These are phyloP conservation scores for Prinsepia uniflora DNA, from an alignment of 306 rosid species.

Conservation along the genomic window DNA sequence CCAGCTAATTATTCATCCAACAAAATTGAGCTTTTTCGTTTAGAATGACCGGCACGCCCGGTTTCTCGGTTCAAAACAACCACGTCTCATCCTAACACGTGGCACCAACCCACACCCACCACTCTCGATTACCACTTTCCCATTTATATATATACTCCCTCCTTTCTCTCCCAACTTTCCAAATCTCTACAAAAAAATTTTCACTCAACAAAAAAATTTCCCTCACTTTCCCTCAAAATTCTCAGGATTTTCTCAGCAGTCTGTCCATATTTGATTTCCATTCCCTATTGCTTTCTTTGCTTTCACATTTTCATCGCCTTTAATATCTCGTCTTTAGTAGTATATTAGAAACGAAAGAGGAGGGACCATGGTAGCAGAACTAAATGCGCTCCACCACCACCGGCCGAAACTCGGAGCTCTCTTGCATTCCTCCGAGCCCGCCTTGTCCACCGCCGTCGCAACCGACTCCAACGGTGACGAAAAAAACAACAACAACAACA, in stretches of 20 bases:
- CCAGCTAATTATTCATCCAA: no score
- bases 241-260: not conserved
- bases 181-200: not conserved
- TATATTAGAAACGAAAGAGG: slow-evolving; percentile 48
- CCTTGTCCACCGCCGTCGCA: slow-evolving; percentile 7
- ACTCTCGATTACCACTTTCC: not conserved
- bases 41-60: slow-evolving; percentile 37
- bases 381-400: slow-evolving; percentile 13
- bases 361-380: slow-evolving; percentile 40
- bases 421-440: slow-evolving; percentile 56
- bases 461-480: not conserved
- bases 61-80: slow-evolving; percentile 26
- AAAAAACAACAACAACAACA: not conserved
- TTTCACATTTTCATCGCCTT: not conserved
- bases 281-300: not conserved
- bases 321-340: not conserved
- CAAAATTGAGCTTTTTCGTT: not conserved
- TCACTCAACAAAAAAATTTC: not conserved
- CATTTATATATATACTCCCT: slow-evolving; percentile 22
- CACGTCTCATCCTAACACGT: slow-evolving; percentile 22
- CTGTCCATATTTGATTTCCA: not conserved
- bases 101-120: slow-evolving; percentile 26
- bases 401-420: slow-evolving; percentile 49
- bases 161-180: slow-evolving; percentile 12
- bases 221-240: not conserved